Base-by-base conservation (phyloP, 2,329 filamentous ascomycete genomes). In the Nemania sp. region DNA sequence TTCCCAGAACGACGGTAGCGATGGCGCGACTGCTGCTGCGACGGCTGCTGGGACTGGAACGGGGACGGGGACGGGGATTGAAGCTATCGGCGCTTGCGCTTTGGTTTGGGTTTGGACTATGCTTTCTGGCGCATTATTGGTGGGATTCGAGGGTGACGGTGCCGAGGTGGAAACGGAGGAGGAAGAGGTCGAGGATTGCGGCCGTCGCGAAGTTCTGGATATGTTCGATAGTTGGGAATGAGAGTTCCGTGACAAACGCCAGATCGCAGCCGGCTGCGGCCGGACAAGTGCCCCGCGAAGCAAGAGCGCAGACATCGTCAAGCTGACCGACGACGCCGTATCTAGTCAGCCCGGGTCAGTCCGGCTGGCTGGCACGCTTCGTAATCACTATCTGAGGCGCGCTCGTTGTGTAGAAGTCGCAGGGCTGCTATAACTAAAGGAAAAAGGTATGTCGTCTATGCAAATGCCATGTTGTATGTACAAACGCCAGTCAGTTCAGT, bases 1-100 rank as follows among this genome's bases (percentile, higher is more conserved):
- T 64, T 80, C 77, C 81, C 82, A 85, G 34, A 84, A 60, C 2
- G 79, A 9, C 70, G 67, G 40, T 75, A 65, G 59, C 40, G 23
- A 60, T 34, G 28, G 73, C 75, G 59, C 72, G n/a, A n/a, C n/a
- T n/a, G n/a, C n/a, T n/a, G n/a, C n/a, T n/a, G n/a, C n/a, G n/a
- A n/a, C n/a, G n/a, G n/a, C n/a, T n/a, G n/a, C n/a, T n/a, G n/a
- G n/a, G n/a, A n/a, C n/a, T n/a, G n/a, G n/a, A n/a, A n/a, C n/a
- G 28, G 28, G 9, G 28, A 31, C 74, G 6, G 74, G 72, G 4
- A 74, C 70, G 3, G 77, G 76, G 42, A 79, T 74, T 19, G 75
- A 68, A 42, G 69, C 66, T 39, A 15, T 19, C 28, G 24, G 33
- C 12, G 34, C 22, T 40, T 24, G 30, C 2, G 42, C 24, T 68